Percentiles rank a stretch among this genome's conserved stretches.
phyloP scores from a whole-genome alignment of 192 early-diverging fungal species.

The Coemansia asiatica region DNA sequence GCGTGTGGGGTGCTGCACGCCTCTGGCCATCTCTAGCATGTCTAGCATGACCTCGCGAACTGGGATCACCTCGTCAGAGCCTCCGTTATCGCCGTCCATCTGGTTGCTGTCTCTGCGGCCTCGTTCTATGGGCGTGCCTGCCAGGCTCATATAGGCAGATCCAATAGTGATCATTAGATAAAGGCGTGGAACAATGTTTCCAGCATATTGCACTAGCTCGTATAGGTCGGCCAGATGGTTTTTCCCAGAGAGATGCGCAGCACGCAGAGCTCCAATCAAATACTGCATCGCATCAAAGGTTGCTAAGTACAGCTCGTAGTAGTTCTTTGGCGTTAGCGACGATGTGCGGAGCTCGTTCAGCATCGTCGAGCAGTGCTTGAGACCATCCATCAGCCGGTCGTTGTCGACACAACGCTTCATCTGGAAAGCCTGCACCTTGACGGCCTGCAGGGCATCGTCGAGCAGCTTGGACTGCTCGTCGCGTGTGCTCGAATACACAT shows the following conservation, averaged over 20 bases:
- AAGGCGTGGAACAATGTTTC: constrained; percentile 96
- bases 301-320: constrained; percentile 99
- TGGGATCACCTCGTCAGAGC: constrained; percentile 69
- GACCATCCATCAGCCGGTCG: constrained; percentile 91
- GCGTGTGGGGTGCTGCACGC: constrained; percentile 98
- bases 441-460: constrained; percentile 87
- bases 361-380: constrained; percentile 99
- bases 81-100: constrained; percentile 1
- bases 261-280: constrained; percentile 86
- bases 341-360: constrained; percentile 94
- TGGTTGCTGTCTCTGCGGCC: constrained; percentile 4
- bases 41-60: constrained; percentile 97
- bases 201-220: constrained; percentile 97
- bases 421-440: constrained; percentile 92
- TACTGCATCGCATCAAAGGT: constrained; percentile 97
- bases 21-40: constrained; percentile 98
- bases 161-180: constrained; percentile 99
- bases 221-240: constrained; percentile 91
- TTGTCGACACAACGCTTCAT: constrained; percentile 92
- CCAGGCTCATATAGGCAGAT: constrained; percentile 92
- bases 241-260: constrained; percentile 81
- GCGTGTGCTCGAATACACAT: constrained; percentile 39
- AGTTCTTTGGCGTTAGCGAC: constrained; percentile 92
- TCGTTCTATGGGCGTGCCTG: constrained; percentile 4
- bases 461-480: constrained; percentile 91